Base-by-base conservation (phyloP, 1,139 yeast genomes). In the Pichiaceae sp. region DNA sequence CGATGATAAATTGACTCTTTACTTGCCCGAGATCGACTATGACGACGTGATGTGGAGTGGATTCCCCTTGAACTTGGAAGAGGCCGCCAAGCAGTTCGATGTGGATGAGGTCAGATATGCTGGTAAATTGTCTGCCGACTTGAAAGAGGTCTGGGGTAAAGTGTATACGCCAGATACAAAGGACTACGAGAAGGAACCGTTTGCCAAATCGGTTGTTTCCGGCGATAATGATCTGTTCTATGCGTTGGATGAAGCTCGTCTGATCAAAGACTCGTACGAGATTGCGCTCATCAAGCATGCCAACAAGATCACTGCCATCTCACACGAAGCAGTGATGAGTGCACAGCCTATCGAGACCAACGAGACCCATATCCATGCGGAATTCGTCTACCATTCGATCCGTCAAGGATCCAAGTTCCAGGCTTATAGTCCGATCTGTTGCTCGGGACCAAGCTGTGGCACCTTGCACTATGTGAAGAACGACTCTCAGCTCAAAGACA, bases 11-110 rank as follows among this genome's bases (percentile, higher is more conserved):
- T 67, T 86, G 46, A 75, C 78, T 0, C 63, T 89, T 33, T 89
- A 82, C 53, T 66, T 91, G 37, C 96, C 97, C 3, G 72, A 82
- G 40, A 68, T 89, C 34, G 95, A 87, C 54, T 63, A 72, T 36
- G 97, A 91, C 33, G 96, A 85, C 54, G 84, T 91, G 34, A 83
- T 91, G 89, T 91, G 98, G 97, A 79, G 93, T 40, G 98, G 98
- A 0, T 56, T 81, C 60, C 97, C 98, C 2, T 46, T 85, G 37
- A 64, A 75, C 29, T 50, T 68, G n/a, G 77, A 79, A 37, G 77
- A 80, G 17, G 96, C 96, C 0, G 41, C 59, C 34, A 55, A 62
- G 16, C 68, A 66, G 43, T 91, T 63, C 50, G 96, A 89, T 48
- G 89, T 85, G 26, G 97, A 91, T 57, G 79, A 74, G 31, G 94